Conservation (phyloP, 768 basidiomycete species). For the Trichaptum fuscoviolaceum region DNA sequence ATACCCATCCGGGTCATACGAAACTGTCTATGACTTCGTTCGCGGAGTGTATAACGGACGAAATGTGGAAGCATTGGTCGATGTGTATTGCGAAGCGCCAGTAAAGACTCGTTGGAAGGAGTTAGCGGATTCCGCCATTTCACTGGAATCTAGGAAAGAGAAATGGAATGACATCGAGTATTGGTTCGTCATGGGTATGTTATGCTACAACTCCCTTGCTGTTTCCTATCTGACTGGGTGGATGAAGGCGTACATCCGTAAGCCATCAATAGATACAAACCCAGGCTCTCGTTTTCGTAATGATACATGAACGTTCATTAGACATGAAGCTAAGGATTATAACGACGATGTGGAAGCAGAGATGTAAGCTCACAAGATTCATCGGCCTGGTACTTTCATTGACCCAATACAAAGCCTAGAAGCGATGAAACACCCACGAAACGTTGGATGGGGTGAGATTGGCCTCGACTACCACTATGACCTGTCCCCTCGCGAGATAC, state of each 20-base stretch:
- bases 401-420: conserved; percentile 41
- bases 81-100: conserved; percentile 88
- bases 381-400: neutral
- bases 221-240: conserved; percentile 2
- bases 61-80: conserved; percentile 63
- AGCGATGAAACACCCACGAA: conserved; percentile 75
- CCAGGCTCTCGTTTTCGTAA: neutral
- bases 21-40: conserved; percentile 65
- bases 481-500: conserved; percentile 64
- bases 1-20: conserved; percentile 52
- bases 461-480: conserved; percentile 85
- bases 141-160: conserved; percentile 36
- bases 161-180: conserved; percentile 71
- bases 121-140: conserved; percentile 65
- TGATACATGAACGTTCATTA: conserved; percentile 18
- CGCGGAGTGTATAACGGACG: conserved; percentile 52
- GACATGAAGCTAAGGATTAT: conserved; percentile 71
- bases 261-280: conserved; percentile 21
- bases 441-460: conserved; percentile 87
- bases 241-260: conserved; percentile 69
- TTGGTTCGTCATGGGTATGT: conserved; percentile 78
- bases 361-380: conserved; percentile 40
- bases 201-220: conserved; percentile 2
- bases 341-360: conserved; percentile 60
- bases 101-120: conserved; percentile 58